A percentile compares a stretch with the other conserved stretches of the same genome.
phyloP scores from a whole-genome alignment of 2,329 filamentous ascomycete genomes.

The Cephalotrichum gorgonifer region DNA sequence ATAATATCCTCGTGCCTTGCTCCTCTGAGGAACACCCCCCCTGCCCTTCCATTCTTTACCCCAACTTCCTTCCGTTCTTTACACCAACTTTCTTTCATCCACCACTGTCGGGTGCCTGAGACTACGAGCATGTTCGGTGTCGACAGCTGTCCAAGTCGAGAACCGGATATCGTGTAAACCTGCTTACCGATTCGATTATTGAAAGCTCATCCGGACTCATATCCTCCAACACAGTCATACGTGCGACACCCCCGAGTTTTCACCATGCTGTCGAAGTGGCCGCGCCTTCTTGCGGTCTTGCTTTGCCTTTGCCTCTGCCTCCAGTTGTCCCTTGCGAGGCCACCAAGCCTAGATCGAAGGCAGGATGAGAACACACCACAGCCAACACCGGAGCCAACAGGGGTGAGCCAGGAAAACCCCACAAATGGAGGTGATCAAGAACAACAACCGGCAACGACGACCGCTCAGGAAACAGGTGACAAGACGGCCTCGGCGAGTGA shows the following conservation, averaged over 20 bases:
- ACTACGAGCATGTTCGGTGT: constrained; percentile 1
- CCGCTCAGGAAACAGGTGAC: neutral
- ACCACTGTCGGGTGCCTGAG: neutral
- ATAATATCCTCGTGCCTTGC: too few species aligned
- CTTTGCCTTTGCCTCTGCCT: constrained; percentile 27
- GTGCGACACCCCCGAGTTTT: neutral
- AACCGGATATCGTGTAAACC: neutral
- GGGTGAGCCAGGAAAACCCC: neutral
- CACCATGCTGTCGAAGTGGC: constrained; percentile 4
- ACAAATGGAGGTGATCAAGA: neutral
- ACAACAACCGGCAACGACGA: neutral
- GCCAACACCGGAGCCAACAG: neutral
- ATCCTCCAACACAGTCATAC: neutral
- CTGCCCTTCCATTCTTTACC: neutral
- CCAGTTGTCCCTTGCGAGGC: constrained; percentile 24
- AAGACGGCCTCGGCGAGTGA: neutral
- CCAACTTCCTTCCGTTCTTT: neutral
- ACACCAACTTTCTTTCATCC: neutral
- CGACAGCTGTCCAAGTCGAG: neutral
- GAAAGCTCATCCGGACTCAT: neutral
- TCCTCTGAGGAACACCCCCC: too few species aligned
- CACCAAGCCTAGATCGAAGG: constrained; percentile 19
- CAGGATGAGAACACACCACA: constrained; percentile 16
- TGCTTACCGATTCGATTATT: neutral
- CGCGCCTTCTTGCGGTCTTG: constrained; percentile 11